Evolutionary conservation across 306 rosid species (phyloP), one percentile per base, ranked within the genome.

Genomic region (Psophocarpus tetragonolobus): DNA sequence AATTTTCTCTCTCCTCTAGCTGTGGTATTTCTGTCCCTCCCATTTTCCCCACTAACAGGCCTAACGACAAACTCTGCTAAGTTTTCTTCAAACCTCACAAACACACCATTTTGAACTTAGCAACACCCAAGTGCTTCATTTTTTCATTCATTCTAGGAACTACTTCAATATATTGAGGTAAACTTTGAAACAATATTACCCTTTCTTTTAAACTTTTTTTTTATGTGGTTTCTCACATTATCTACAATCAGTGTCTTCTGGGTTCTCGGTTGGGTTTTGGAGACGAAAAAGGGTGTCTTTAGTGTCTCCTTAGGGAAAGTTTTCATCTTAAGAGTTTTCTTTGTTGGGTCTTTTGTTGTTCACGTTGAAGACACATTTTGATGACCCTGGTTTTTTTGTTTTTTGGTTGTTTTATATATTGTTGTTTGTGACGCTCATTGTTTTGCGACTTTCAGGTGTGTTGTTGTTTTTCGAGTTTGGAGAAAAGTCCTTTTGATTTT

Each of bases 381-480:
- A 24, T 27, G 68, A 64, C 44, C 42, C 23, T 81, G 21, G 21
- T 6, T 61, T 38, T 54, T 54, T 23, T 3, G 32, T 53, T 62
- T 75, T 41, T 68, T 30, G 58, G 41, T 63, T 17, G 50, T 35
- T 44, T 38, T 29, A 15, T 57, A 29, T 64, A 62, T 54, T 74
- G 27, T 47, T 68, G 63, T n/a, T 50, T 32, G 48, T 10, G 27
- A 10, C 23, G 71, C 41, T 65, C 61, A 54, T 48, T 62, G 53
- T 68, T 71, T 51, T 75, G 5, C 78, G 20, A 41, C 48, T 26
- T 81, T 67, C 23, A 14, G 64, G 80, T 73, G 81, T 71, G 24
- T 24, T 77, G 79, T 74, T 87, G 85, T 50, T 81, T 60, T 82
- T 84, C 53, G 23, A 63, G 84, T 74, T 85, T 71, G 84, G 84